These are phyloP conservation scores for Miamiensis avidus DNA, from an alignment of 169 alveolate genomes.

Conservation along the genomic window DNA sequence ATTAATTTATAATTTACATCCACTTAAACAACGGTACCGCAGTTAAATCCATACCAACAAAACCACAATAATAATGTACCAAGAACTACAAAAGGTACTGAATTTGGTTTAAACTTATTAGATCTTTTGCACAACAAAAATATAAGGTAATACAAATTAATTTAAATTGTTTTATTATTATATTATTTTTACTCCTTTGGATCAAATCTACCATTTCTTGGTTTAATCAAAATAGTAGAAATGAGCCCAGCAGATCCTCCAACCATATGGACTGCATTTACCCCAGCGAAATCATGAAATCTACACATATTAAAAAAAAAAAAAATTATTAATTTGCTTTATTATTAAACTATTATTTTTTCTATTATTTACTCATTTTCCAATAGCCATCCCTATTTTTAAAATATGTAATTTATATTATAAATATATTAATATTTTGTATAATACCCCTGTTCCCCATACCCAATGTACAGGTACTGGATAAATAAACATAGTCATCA, in stretches of 20 bases:
- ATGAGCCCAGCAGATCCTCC: constrained; percentile 52
- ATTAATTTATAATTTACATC: not conserved
- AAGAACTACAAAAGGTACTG: constrained; percentile 4
- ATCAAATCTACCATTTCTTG: constrained; percentile 37
- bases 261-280: constrained; percentile 39
- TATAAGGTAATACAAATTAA: too few relatives aligned
- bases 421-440: too few relatives aligned
- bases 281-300: constrained; percentile 53
- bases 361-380: too few relatives aligned
- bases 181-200: not conserved
- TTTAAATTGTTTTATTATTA: too few relatives aligned
- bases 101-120: not conserved
- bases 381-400: not conserved
- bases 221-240: constrained; percentile 43
- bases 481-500: not conserved
- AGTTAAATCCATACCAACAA: not conserved
- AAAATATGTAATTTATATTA: too few relatives aligned
- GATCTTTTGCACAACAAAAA: too few relatives aligned
- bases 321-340: too few relatives aligned
- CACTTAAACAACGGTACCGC: not conserved
- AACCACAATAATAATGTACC: not conserved
- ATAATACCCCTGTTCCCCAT: not conserved
- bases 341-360: too few relatives aligned
- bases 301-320: too few relatives aligned
- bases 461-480: not conserved